Base-by-base conservation (phyloP, 2,329 filamentous ascomycete species). In the Alternaria sp. region DNA sequence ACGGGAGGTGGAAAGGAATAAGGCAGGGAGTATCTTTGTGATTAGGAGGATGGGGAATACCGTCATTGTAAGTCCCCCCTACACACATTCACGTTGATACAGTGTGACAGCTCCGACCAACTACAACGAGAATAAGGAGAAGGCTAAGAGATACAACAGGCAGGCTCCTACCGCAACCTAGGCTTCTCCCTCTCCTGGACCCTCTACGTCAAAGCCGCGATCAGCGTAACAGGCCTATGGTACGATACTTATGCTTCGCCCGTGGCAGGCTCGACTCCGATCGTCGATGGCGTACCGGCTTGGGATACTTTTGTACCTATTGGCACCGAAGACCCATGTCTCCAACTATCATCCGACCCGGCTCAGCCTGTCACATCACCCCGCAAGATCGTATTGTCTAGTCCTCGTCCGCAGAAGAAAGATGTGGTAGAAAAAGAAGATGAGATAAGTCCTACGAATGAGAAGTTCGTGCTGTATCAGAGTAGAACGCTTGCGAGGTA, bases 141-240 rank as follows among this genome's bases (percentile, higher is more conserved):
- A 12, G 2, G 3, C 17, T 49, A n/a, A 19, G 19, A 21, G 8
- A 6, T 1, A 13, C 19, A 23, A 12, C 17, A 66, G 65, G 61
- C 57, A 12, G 69, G 70, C 23, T 61, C 57, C 4, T 71, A 69
- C 26, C 57, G 61, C n/a, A 67, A 62, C 54, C 59, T 59, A 7
- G 70, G 69, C 3, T 70, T 70, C 56, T 55, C 46, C 2, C 54
- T 64, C n/a, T 57, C 62, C 11, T 70, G 66, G 66, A 62, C 51
- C 6, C 26, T 62, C 2, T 72, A 71, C 28, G 65, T 68, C 13
- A 49, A 52, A 15, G 59, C 57, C 1, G 1, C 43, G 1, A 61
- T 72, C 10, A 54, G 54, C 46, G 50, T 61, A 17, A 64, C 52
- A 11, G 69, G 70, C 0, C 43, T 62, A 23, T 73, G 70, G 69